phyloP scores from a whole-genome alignment of 2,329 filamentous ascomycete genomes.

The Aspergillus aculeatinus region DNA sequence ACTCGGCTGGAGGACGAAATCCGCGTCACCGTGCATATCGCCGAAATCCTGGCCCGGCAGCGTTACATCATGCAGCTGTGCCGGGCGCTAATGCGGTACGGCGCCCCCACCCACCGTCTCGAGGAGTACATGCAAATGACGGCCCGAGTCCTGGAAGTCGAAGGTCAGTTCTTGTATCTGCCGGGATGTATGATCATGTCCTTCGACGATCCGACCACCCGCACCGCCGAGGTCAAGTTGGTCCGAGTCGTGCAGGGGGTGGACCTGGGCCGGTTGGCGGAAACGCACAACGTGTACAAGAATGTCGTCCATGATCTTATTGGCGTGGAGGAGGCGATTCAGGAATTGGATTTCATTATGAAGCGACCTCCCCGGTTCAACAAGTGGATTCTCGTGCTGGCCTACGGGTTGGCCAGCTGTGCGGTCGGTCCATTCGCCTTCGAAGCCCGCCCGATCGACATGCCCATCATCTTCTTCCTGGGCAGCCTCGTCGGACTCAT shows the following conservation, averaged over 20 bases:
- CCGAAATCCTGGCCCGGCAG: slow-evolving; percentile 74
- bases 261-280: slow-evolving; percentile 42
- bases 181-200: slow-evolving; percentile 53
- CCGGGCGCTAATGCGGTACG: slow-evolving; percentile 80
- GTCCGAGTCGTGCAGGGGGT: slow-evolving; percentile 41
- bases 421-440: slow-evolving; percentile 78
- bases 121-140: slow-evolving; percentile 90
- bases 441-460: slow-evolving; percentile 69
- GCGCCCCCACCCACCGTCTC: slow-evolving; percentile 83
- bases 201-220: slow-evolving; percentile 59
- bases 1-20: slow-evolving; percentile 48
- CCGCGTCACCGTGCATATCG: slow-evolving; percentile 59
- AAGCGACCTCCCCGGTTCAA: slow-evolving; percentile 55
- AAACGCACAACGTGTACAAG: slow-evolving; percentile 47
- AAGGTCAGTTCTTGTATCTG: slow-evolving; percentile 84
- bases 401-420: slow-evolving; percentile 73
- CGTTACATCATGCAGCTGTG: slow-evolving; percentile 82
- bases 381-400: slow-evolving; percentile 55
- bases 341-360: slow-evolving; percentile 53
- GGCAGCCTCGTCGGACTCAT: slow-evolving; percentile 71
- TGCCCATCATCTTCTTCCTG: slow-evolving; percentile 72
- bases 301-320: slow-evolving; percentile 46
- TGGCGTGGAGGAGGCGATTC: slow-evolving; percentile 42
- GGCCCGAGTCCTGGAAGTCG: slow-evolving; percentile 77
- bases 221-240: slow-evolving; percentile 46